phyloP scores from a whole-genome alignment of 495 filamentous ascomycete species.

The Hypoxylon lienhwacheense region DNA sequence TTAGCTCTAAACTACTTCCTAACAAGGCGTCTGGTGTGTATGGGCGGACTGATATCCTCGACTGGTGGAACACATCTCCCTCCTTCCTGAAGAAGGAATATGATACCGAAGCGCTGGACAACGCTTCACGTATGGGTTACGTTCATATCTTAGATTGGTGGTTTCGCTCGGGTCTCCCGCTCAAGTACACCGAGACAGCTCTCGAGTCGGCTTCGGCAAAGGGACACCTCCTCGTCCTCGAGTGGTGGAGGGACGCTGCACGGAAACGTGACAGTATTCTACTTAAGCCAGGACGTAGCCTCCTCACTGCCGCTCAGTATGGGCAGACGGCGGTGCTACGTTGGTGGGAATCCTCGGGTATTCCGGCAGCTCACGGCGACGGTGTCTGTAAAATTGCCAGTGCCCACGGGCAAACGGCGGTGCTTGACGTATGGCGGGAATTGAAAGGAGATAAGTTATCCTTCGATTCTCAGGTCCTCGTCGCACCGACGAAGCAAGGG shows the following conservation, averaged over 20 bases:
- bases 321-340: constrained; percentile 69
- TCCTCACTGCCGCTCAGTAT: constrained; percentile 77
- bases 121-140: constrained; percentile 79
- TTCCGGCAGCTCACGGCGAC: constrained; percentile 72
- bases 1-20: constrained; percentile 77
- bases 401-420: constrained; percentile 80
- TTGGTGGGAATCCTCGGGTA: constrained; percentile 81
- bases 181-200: constrained; percentile 82
- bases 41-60: constrained; percentile 78
- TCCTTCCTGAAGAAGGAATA: constrained; percentile 77
- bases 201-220: constrained; percentile 83
- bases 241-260: constrained; percentile 83
- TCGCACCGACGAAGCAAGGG: constrained; percentile 83
- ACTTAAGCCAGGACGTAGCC: constrained; percentile 76
- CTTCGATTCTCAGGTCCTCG: constrained; percentile 86
- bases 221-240: constrained; percentile 78
- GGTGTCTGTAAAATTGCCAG: constrained; percentile 80
- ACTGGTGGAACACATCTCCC: constrained; percentile 79
- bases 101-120: constrained; percentile 77
- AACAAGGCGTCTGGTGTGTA: constrained; percentile 85
- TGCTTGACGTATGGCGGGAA: constrained; percentile 79
- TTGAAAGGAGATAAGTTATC: constrained; percentile 78
- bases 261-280: constrained; percentile 44
- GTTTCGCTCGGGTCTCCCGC: constrained; percentile 73
- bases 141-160: constrained; percentile 90